Evolutionary conservation across 2,329 filamentous ascomycete species (phyloP).

Genomic region (Xylaria sp.): DNA sequence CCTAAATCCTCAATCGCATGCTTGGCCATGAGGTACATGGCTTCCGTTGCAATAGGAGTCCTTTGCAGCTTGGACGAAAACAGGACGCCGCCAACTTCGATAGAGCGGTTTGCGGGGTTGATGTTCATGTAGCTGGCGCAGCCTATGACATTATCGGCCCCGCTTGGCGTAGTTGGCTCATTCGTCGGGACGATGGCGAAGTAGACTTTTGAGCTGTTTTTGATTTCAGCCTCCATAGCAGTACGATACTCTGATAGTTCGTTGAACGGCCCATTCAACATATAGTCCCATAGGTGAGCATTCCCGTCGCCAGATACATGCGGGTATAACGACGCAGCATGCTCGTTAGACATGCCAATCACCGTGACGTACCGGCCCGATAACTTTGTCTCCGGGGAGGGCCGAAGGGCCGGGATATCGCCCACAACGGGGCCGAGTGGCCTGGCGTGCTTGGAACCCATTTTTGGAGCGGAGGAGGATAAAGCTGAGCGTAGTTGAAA

Average conservation of each 20-base stretch:
- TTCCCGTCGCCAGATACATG: conserved; percentile 34
- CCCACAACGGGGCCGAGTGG: conserved; percentile 28
- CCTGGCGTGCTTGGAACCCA: conserved; percentile 10
- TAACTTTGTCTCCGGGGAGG: conserved; percentile 29
- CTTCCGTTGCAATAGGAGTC: conserved; percentile 62
- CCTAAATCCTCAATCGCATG: conserved; percentile 60
- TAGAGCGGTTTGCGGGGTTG: conserved; percentile 50
- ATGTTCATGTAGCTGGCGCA: conserved; percentile 49
- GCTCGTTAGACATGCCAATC: conserved; percentile 26
- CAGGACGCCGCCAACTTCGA: conserved; percentile 64
- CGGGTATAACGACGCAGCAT: conserved; percentile 33
- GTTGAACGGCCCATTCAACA: conserved; percentile 35
- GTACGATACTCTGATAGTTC: conserved; percentile 29
- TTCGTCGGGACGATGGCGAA: conserved; percentile 35
- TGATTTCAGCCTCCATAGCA: conserved; percentile 23
- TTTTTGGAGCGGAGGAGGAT: neutral
- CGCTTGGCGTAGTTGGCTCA: conserved; percentile 5
- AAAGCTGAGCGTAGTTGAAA: too few species aligned
- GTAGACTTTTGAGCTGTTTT: conserved; percentile 32
- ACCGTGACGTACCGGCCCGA: conserved; percentile 34
- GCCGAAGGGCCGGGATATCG: conserved; percentile 22
- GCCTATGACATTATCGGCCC: conserved; percentile 31
- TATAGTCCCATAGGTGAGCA: conserved; percentile 38
- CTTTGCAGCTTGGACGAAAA: conserved; percentile 57
- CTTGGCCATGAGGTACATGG: conserved; percentile 59